Evolutionary conservation across 495 filamentous ascomycete genomes (phyloP).

Genomic region (Neurospora sp.): DNA sequence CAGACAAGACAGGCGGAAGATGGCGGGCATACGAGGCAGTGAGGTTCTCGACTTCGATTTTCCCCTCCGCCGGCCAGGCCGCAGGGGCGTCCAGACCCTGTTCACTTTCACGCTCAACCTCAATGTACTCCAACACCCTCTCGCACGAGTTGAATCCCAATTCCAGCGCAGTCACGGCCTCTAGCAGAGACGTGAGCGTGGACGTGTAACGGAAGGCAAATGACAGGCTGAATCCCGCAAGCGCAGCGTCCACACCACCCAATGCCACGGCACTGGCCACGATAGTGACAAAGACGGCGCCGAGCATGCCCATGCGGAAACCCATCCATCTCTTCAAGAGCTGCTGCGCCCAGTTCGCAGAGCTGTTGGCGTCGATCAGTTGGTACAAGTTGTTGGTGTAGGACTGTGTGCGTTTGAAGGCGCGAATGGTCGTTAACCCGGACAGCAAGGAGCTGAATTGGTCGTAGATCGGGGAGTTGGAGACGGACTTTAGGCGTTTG

Average conservation of each 20-base stretch:
- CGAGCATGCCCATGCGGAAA: slow-evolving; percentile 49
- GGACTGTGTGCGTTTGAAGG: slow-evolving; percentile 41
- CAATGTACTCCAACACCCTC: slow-evolving; percentile 29
- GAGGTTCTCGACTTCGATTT: slow-evolving; percentile 29
- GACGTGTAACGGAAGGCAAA: slow-evolving; percentile 47
- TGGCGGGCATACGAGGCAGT: slow-evolving; percentile 30
- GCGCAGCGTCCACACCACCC: slow-evolving; percentile 45
- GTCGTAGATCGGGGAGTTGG: slow-evolving; percentile 54
- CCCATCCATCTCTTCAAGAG: slow-evolving; percentile 51
- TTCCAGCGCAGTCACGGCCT: slow-evolving; percentile 40
- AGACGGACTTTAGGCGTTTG: slow-evolving; percentile 53
- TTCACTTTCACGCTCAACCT: slow-evolving; percentile 25
- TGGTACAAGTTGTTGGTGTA: slow-evolving; percentile 46
- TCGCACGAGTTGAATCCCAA: slow-evolving; percentile 31
- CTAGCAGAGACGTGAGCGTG: slow-evolving; percentile 36
- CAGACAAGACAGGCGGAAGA: slow-evolving; percentile 33
- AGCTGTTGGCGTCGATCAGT: slow-evolving; percentile 45
- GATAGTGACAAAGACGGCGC: slow-evolving; percentile 46
- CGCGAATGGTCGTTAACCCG: slow-evolving; percentile 56
- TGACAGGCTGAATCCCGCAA: slow-evolving; percentile 44
- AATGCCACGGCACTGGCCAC: slow-evolving; percentile 49
- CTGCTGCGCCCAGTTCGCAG: slow-evolving; percentile 44
- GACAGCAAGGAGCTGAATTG: slow-evolving; percentile 48
- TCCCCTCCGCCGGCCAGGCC: slow-evolving; percentile 35
- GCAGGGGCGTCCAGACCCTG: slow-evolving; percentile 25